Conservation (phyloP, 2,329 filamentous ascomycete genomes). For the Aphanoascus verrucosus region DNA sequence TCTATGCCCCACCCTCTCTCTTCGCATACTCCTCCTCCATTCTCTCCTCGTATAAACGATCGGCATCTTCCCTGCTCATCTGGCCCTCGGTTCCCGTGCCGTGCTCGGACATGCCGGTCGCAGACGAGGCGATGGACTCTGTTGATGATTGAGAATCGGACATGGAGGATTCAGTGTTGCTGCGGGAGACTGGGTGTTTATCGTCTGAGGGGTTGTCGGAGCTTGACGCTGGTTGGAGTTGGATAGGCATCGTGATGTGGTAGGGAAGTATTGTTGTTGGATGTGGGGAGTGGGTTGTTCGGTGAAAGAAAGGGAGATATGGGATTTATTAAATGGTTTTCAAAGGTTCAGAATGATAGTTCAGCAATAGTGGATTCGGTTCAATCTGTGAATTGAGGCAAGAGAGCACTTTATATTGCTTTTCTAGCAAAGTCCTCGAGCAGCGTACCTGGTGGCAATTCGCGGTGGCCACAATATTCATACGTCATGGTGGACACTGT, state of each 20-base stretch:
- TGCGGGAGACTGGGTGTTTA: constrained; percentile 7
- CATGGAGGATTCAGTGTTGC: constrained; percentile 2
- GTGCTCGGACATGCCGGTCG: background rate
- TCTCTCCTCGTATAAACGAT: constrained; percentile 36
- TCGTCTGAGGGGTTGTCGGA: constrained; percentile 10
- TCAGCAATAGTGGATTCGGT: no score
- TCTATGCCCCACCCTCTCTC: constrained; percentile 33
- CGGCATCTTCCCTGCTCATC: constrained; percentile 34
- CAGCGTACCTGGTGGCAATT: background rate
- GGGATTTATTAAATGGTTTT: background rate
- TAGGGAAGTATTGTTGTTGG: background rate
- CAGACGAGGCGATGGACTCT: constrained; percentile 5
- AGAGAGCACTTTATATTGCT: background rate
- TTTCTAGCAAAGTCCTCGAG: background rate
- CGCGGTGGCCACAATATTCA: background rate
- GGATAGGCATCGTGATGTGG: constrained; percentile 5
- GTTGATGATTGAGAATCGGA: background rate
- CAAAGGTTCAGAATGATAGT: no score
- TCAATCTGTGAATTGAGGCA: no score
- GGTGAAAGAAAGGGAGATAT: no score
- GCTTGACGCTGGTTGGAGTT: background rate
- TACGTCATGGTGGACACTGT: no score
- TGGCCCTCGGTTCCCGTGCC: constrained; percentile 4
- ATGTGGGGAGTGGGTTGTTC: no score
- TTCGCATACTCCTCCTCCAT: constrained; percentile 41